Base-by-base conservation (phyloP, 441 rosid genomes). In the Rhodomyrtus psidioides region DNA sequence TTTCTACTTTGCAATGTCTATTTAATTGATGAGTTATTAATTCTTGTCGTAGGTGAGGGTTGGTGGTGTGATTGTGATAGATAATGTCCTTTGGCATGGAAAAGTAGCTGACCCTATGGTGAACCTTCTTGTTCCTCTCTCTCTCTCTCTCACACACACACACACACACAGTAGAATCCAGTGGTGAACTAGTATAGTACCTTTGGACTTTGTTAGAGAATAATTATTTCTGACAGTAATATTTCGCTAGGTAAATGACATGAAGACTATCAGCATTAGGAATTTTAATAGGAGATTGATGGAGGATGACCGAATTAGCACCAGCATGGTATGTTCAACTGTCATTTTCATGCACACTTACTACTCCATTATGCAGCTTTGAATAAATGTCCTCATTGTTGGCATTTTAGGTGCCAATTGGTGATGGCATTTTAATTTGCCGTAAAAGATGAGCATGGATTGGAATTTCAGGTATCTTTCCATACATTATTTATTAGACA, bases 21-120 rank as follows among this genome's bases (percentile, higher is more conserved):
- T 17, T 42, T 55, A 85, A 74, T 46, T 74, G 23, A 28, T n/a
- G n/a, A 54, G 39, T 30, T 8, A 23, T 84, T 76, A 55, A 84
- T 76, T 82, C 91, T 70, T 21, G 9, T 39, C 49, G 21, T 39
- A 95, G 99, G 96, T 97, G 85, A 92, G 94, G 89, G 91, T 90
- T 86, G 98, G 96, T 85, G 99, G 99, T 86, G 87, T 96, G 86
- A 94, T 97, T 34, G 94, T 92, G 88, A 86, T 95, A 59, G 99
- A 97, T 88, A 97, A 97, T 91, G 99, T 97, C 82, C 98, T 97
- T 87, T 97, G 98, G 98, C 97, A 96, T 60, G 99, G 97, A 83
- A 93, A 93, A 89, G 99, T 97, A 85, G 94, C 94, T 16, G 98
- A 96, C 76, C 98, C 96, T 17, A 86, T 89, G 96, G 99, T 95